A percentile compares a stretch with the other conserved stretches of the same genome.
phyloP scores from a whole-genome alignment of 1,284 basidiomycete species.

The Ustilago vetiveriae region DNA sequence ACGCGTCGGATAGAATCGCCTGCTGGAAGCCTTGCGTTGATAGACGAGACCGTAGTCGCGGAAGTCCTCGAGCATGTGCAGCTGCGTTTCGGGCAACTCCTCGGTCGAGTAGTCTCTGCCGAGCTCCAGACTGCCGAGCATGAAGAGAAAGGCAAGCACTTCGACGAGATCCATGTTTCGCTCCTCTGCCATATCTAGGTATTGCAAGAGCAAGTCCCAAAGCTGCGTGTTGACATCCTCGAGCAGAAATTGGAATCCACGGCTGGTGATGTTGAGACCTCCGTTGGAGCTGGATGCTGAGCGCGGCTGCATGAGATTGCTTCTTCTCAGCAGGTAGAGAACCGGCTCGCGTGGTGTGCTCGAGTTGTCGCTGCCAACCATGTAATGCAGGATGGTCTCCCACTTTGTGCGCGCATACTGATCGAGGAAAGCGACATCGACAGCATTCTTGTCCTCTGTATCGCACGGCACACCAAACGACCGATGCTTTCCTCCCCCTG shows the following conservation, averaged over 20 bases:
- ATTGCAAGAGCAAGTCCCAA: slow-evolving; percentile 95
- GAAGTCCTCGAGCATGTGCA: slow-evolving; percentile 88
- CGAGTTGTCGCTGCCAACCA: slow-evolving; percentile 88
- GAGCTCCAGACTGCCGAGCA: slow-evolving; percentile 59
- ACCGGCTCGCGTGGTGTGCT: slow-evolving; percentile 82
- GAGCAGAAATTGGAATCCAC: slow-evolving; percentile 95
- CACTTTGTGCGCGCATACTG: slow-evolving; percentile 88
- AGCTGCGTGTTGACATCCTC: slow-evolving; percentile 95
- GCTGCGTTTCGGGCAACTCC: slow-evolving; percentile 80
- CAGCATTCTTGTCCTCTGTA: slow-evolving; percentile 65
- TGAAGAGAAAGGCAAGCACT: slow-evolving; percentile 89
- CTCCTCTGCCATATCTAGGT: slow-evolving; percentile 69
- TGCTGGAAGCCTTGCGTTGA: slow-evolving; percentile 70
- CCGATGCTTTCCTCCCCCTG: slow-evolving; percentile 79
- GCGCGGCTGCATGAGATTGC: slow-evolving; percentile 79
- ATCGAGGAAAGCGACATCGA: slow-evolving; percentile 77
- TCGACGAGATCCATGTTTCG: slow-evolving; percentile 83
- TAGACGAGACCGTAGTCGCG: slow-evolving; percentile 94
- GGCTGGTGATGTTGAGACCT: slow-evolving; percentile 80
- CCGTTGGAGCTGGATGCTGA: slow-evolving; percentile 14
- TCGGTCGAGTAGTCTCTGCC: slow-evolving; percentile 78
- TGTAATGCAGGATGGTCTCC: slow-evolving; percentile 98
- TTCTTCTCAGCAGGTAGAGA: slow-evolving; percentile 81
- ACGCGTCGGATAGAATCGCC: slow-evolving; percentile 87
- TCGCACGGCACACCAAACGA: slow-evolving; percentile 88